Conservation (phyloP, 2,329 filamentous ascomycete species). For the Neopestalotiopsis rosae region DNA sequence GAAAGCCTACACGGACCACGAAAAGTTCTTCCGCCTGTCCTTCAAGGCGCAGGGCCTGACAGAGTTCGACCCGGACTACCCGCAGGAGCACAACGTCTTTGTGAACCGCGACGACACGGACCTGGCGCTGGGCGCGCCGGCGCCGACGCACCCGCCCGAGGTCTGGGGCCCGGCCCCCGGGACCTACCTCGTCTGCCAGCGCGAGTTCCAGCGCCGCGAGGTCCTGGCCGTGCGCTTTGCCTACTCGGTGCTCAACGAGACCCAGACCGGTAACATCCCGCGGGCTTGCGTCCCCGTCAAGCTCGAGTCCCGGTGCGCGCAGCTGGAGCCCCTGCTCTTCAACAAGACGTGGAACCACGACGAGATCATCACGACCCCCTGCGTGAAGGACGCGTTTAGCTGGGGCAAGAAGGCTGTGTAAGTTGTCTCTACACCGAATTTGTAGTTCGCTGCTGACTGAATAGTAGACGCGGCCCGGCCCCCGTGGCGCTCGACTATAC, state of each 20-base stretch:
- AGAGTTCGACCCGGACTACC: slow-evolving; percentile 13
- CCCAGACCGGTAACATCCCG: not conserved
- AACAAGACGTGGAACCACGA: slow-evolving; percentile 14
- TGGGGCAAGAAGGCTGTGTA: not conserved
- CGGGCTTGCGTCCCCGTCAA: slow-evolving; percentile 5
- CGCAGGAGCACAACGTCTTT: slow-evolving; percentile 14
- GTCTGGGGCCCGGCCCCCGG: slow-evolving; percentile 10
- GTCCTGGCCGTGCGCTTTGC: slow-evolving; percentile 7
- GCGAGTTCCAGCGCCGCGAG: slow-evolving; percentile 1
- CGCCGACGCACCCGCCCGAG: slow-evolving; percentile 5
- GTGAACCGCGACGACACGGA: slow-evolving; percentile 6
- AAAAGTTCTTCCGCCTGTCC: slow-evolving; percentile 2
- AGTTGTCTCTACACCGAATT: not conserved
- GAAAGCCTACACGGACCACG: slow-evolving; percentile 12
- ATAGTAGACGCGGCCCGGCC: not conserved
- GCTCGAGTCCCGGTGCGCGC: slow-evolving; percentile 9
- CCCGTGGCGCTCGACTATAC: not conserved
- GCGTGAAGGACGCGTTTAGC: not conserved
- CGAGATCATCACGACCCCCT: not conserved
- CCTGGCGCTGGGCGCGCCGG: slow-evolving; percentile 3
- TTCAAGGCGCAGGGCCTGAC: slow-evolving; percentile 10
- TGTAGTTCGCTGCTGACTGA: not conserved
- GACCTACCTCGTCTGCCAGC: slow-evolving; percentile 6
- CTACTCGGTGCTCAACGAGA: slow-evolving; percentile 14
- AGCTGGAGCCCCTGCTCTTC: not conserved